Evolutionary conservation across 306 rosid species (phyloP), one percentile per base, ranked within the genome.

Genomic region (Quercus robur): DNA sequence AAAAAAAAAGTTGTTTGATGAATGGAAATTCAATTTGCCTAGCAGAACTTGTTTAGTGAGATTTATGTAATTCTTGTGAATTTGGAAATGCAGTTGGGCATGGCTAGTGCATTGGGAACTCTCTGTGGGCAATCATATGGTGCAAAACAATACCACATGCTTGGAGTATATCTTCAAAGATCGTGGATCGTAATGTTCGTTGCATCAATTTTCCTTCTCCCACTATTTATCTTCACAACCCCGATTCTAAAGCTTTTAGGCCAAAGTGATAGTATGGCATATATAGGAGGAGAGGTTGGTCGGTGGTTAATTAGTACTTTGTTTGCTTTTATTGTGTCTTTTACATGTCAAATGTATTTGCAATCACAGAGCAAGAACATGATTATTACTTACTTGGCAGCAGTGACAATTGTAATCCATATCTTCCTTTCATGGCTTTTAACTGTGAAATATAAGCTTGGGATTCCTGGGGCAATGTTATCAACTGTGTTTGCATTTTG

Each of bases 41-140:
- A 11, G 14, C 15, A 49, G 54, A 49, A 49, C 54, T 49, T 49
- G 17, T 49, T 49, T 49, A 49, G 17, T 49, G 17, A 49, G 54
- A 49, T 49, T 49, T 49, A 49, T 10, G 54, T 49, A 10, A 49
- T 49, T 25, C 11, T 58, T 21, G 30, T 77, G 76, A 28, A 75
- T 35, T 75, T 19, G 23, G 68, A 18, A n/a, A 4, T 82, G 77
- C 74, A 90, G 94, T 67, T 90, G 56, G 94, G 94, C 4, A 90
- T 90, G 92, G 88, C 94, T 18, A 88, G 94, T 90, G 94, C 94
- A 6, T 66, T 88, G 74, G 88, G 83, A 85, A 90, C 92, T 70
- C 88, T 88, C 1, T 88, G 92, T 81, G 94, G 94, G 28, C 94
- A 90, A 86, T 88, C 90, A 23, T 88, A 76, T 74, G 92, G 94